Percentiles rank a stretch among this genome's conserved stretches.
phyloP scores from a whole-genome alignment of 2,329 filamentous ascomycete species.

The Epichloe baconii region DNA sequence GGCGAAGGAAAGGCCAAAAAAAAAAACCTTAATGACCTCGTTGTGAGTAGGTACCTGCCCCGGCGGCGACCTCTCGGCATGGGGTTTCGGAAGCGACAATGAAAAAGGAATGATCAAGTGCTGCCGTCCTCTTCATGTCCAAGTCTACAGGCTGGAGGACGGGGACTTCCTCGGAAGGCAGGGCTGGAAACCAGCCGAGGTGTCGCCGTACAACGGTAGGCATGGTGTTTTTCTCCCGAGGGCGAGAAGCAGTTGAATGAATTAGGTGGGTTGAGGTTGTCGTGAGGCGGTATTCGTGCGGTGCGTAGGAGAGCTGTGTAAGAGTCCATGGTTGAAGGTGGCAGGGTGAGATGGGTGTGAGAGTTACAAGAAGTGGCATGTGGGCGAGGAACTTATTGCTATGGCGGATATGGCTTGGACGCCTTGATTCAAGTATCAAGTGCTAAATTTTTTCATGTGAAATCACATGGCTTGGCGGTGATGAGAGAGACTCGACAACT shows the following conservation, averaged over 20 bases:
- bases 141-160: conserved; percentile 54
- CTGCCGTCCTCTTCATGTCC: conserved; percentile 61
- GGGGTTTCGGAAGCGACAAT: conserved; percentile 62
- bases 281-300: too few species aligned
- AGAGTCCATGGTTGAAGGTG: too few species aligned
- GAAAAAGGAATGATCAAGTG: conserved; percentile 56
- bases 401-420: too few species aligned
- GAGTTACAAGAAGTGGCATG: too few species aligned
- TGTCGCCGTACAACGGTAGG: conserved; percentile 47
- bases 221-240: conserved; percentile 39
- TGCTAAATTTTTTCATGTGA: too few species aligned
- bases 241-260: conserved; percentile 8
- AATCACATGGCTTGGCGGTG: too few species aligned
- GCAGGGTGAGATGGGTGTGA: too few species aligned
- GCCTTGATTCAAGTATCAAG: too few species aligned
- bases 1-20: rapidly evolving
- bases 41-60: conserved; percentile 50
- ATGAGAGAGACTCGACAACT: too few species aligned
- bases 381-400: too few species aligned
- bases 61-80: conserved; percentile 68
- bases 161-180: conserved; percentile 31
- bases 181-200: conserved; percentile 50
- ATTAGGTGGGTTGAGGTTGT: too few species aligned
- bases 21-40: background rate
- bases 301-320: too few species aligned